Evolutionary conservation across 805 yeast genomes (phyloP), one percentile per base, ranked within the genome.

Genomic region (Saccharomycopsis sp.): DNA sequence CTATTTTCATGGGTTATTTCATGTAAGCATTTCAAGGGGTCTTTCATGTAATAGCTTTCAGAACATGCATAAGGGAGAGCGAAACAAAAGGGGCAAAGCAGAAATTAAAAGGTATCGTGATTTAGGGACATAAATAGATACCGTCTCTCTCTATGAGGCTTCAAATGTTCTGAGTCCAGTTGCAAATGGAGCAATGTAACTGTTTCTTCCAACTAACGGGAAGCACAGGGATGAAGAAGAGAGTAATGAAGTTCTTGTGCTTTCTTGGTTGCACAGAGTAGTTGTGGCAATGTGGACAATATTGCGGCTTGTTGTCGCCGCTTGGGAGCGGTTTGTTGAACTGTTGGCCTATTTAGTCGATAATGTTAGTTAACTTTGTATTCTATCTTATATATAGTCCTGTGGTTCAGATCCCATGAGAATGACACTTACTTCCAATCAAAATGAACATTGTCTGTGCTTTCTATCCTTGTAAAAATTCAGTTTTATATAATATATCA

Each of bases 261-360:
- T 81, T 76, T 8, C 80, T 71, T 0, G 85, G 81, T 55, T 70
- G 67, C 2, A 81, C 87, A 24, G 80, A 72, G 57, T 73, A 73
- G 65, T 83, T 83, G 64, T 81, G 84, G 62, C 88, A 83, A 60
- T 79, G 75, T 18, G 83, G 82, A 64, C 88, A 83, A 59, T 75
- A 57, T 29, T 48, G 46, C n/a, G 56, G 57, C 52, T 61, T 61
- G 41, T 47, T 41, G 44, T 34, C 37, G 5, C 9, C 37, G 8
- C 18, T 15, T 24, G 24, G 51, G 14, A 57, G 51, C 8, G 57
- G 57, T 41, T 57, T 60, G 34, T 60, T 60, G 40, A 60, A 60
- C 34, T 54, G 59, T 7, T 56, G 61, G 23, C 61, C 63, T 57
- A 47, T 3, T n/a, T n/a, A n/a, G n/a, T n/a, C n/a, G n/a, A n/a